Evolutionary conservation across 306 rosid species (phyloP), one percentile per base, ranked within the genome.

Genomic region (Crotalaria pallida): DNA sequence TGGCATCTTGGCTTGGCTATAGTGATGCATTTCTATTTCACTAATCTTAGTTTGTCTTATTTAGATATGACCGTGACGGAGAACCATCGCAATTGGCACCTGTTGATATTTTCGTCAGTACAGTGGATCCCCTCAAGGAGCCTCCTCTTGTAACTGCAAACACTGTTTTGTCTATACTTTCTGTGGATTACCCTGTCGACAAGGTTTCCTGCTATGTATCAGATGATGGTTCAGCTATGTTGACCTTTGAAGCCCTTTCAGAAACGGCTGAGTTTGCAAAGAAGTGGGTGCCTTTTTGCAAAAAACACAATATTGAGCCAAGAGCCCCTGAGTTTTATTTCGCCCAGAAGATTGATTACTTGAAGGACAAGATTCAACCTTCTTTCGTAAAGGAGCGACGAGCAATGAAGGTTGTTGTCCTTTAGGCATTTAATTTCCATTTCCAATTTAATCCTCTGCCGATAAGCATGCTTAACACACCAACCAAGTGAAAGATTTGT

Each of bases 121-220:
- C 99, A 10, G 99, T 95, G 87, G 99, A 95, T 85, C 99, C 99
- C 68, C 97, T 95, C 77, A 95, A 95, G 81, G 99, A 95, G 88
- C 99, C 99, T 22, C 99, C 99, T 3, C 85, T 95, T 57, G 34
- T 95, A 41, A 95, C 99, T 8, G 99, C 97, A 71, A 95, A 95
- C 84, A 95, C 99, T n/a, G 99, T 95, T 68, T 87, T 95, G 86
- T 95, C 99, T 63, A 95, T 95, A 67, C 97, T 95, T 72, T 23
- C 97, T 80, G 99, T 95, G 79, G 99, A 95, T 77, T 95, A 95
- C 79, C 99, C 99, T 17, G 99, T 95, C n/a, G 98, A 93, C 90
- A 93, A 90, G 88, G 96, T 90, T 73, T 93, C 94, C 50, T 94
- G 98, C 92, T 95, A 95, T 69, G 99, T 95, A 43, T 95, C 99